phyloP scores from a whole-genome alignment of 2,329 filamentous ascomycete genomes.

The Cladophialophora chaetospira region DNA sequence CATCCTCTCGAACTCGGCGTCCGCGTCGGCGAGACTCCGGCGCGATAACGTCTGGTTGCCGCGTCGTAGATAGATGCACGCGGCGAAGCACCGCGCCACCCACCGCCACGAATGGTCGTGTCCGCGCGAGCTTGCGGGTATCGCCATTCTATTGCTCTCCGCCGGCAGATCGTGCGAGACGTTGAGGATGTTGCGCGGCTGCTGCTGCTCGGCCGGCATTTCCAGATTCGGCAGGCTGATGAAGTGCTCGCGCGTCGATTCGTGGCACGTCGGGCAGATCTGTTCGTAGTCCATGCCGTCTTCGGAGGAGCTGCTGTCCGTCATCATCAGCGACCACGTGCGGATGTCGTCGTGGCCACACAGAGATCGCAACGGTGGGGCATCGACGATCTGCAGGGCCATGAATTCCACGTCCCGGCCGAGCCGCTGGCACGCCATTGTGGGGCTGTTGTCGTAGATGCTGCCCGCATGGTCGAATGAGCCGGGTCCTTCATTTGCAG shows the following conservation, averaged over 20 bases:
- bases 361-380: conserved; percentile 23
- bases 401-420: conserved; percentile 31
- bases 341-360: conserved; percentile 31
- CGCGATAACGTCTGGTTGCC: conserved; percentile 25
- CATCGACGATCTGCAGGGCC: conserved; percentile 27
- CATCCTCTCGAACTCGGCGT: conserved; percentile 29
- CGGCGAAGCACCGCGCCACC: conserved; percentile 33
- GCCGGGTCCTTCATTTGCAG: background rate
- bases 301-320: conserved; percentile 21
- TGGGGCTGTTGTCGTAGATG: conserved; percentile 4
- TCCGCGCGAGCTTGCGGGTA: conserved; percentile 30
- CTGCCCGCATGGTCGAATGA: conserved; percentile 14
- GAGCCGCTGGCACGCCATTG: conserved; percentile 18
- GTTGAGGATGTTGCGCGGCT: conserved; percentile 27
- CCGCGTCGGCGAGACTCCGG: conserved; percentile 28
- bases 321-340: conserved; percentile 27
- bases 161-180: conserved; percentile 2
- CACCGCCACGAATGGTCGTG: conserved; percentile 32
- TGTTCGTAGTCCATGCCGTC: conserved; percentile 26
- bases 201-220: background rate
- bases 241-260: conserved; percentile 29
- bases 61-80: conserved; percentile 32
- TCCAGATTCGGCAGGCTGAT: conserved; percentile 29
- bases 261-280: conserved; percentile 30
- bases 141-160: conserved; percentile 19